Evolutionary conservation across 2,329 filamentous ascomycete genomes (phyloP), one percentile per base, ranked within the genome.

Genomic region (Pezicula neosporulosa): DNA sequence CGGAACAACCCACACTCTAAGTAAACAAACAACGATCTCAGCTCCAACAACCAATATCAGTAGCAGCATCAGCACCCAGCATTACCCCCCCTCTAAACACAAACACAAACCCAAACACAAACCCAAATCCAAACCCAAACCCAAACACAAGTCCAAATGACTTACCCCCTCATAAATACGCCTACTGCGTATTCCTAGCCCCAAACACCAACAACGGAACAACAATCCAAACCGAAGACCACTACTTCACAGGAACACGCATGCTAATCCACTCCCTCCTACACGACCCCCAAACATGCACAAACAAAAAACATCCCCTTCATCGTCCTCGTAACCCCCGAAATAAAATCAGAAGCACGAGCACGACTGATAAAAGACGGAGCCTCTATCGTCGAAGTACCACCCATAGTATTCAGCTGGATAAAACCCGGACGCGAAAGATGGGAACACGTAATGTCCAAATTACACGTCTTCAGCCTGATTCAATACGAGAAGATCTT

Each of bases 221-320:
- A 18, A 18, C 21, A 16, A n/a, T 46, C n/a, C 37, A 30, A 28
- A 51, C 53, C 3, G 60, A 61, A 30, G 64, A 68, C 42, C 56
- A 62, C 10, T 72, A 72, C 56, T 68, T 69, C 47, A 56, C 60
- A 12, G 60, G 63, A 12, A 63, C 66, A 0, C 67, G 69, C 3
- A 56, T 70, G 37, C 60, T 72, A 10, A 61, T 60, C 13, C 69
- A 71, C 50, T 69, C 71, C 53, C 59, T 72, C 2, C 59, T 65
- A 6, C 64, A 71, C 44, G 57, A 59, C 18, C 52, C 18, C 52
- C 60, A 1, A 50, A 52, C 4, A 72, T n/a, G n/a, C 70, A 6
- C 56, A 61, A 6, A 61, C 61, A 10, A 61, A 49, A n/a, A 46
- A 47, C 0, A 66, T 68, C 18, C 63, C 68, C 1, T 66, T 72